A percentile compares a stretch with the other conserved stretches of the same genome.
These are phyloP conservation scores for Cryphonectria japonica DNA, from an alignment of 2,329 filamentous ascomycete genomes.

Conservation along the genomic window DNA sequence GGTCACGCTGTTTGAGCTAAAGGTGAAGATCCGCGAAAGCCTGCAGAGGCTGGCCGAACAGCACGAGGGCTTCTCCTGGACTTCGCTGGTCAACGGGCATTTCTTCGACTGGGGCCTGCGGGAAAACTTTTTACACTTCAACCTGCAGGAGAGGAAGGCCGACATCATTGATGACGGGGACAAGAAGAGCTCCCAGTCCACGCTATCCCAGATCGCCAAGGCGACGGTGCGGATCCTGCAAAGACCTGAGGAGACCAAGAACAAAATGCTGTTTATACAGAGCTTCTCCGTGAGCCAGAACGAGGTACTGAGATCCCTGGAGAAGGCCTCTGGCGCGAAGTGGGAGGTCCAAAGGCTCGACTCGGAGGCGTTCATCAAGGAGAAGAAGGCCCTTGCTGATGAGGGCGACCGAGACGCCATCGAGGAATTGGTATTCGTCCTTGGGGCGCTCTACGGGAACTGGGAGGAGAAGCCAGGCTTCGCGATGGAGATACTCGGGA, in stretches of 20 bases:
- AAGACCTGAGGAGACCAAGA: conserved; percentile 36
- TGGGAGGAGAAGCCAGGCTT: conserved; percentile 51
- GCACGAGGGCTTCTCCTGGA: conserved; percentile 40
- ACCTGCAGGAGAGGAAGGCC: conserved; percentile 36
- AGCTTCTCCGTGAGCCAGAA: conserved; percentile 46
- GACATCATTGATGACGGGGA: conserved; percentile 42
- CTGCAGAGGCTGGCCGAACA: conserved; percentile 36
- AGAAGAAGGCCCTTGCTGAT: conserved; percentile 44
- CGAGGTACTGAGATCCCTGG: conserved; percentile 40
- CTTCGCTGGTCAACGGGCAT: conserved; percentile 44
- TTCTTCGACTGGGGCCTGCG: conserved; percentile 48
- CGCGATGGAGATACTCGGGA: conserved; percentile 51
- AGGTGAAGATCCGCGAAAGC: conserved; percentile 39
- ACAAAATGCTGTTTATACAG: conserved; percentile 44
- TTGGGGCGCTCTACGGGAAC: conserved; percentile 52
- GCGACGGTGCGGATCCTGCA: conserved; percentile 41
- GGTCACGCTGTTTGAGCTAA: conserved; percentile 42
- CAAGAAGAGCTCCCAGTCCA: conserved; percentile 40
- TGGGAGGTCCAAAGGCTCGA: conserved; percentile 41
- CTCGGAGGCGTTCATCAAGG: conserved; percentile 45
- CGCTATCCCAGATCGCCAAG: conserved; percentile 40
- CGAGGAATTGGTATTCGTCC: conserved; percentile 54
- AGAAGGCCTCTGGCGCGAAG: conserved; percentile 38
- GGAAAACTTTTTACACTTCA: conserved; percentile 42
- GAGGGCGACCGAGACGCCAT: conserved; percentile 43